Evolutionary conservation across 148 eudicot genomes (phyloP).

Genomic region (Amaranthus cruentus): DNA sequence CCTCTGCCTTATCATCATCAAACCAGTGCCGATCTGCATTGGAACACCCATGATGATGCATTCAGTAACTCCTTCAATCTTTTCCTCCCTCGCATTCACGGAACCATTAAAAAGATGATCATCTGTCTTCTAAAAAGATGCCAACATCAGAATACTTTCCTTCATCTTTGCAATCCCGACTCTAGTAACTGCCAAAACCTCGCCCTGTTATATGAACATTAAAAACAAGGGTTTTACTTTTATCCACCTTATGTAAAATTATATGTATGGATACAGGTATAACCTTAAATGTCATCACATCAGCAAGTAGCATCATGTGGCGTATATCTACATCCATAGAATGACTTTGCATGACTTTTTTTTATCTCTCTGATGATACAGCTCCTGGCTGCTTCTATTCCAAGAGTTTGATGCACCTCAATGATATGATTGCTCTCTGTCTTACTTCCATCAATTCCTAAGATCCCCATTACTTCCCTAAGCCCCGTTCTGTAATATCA

Average conservation of each 20-base stretch:
- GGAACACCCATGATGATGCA: slow-evolving; percentile 89
- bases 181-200: slow-evolving; percentile 73
- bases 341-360: slow-evolving; percentile 57
- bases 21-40: slow-evolving; percentile 75
- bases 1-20: slow-evolving; percentile 72
- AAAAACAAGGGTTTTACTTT: neutral
- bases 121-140: slow-evolving; percentile 80
- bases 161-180: slow-evolving; percentile 74
- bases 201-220: slow-evolving; percentile 48
- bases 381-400: slow-evolving; percentile 85
- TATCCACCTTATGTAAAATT: neutral
- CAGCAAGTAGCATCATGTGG: slow-evolving; percentile 95
- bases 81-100: slow-evolving; percentile 66
- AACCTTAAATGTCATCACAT: slow-evolving; percentile 85
- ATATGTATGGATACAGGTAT: neutral
- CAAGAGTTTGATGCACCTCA: slow-evolving; percentile 64
- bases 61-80: slow-evolving; percentile 82
- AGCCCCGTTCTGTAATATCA: slow-evolving; percentile 60
- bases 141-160: slow-evolving; percentile 82
- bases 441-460: slow-evolving; percentile 52
- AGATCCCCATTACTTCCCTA: slow-evolving; percentile 64
- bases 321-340: slow-evolving; percentile 76
- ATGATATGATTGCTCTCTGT: slow-evolving; percentile 70
- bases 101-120: slow-evolving; percentile 81
- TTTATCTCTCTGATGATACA: slow-evolving; percentile 64